Evolutionary conservation across 108 stramenopile species (phyloP).

Genomic region (Stephanodiscus triporus): DNA sequence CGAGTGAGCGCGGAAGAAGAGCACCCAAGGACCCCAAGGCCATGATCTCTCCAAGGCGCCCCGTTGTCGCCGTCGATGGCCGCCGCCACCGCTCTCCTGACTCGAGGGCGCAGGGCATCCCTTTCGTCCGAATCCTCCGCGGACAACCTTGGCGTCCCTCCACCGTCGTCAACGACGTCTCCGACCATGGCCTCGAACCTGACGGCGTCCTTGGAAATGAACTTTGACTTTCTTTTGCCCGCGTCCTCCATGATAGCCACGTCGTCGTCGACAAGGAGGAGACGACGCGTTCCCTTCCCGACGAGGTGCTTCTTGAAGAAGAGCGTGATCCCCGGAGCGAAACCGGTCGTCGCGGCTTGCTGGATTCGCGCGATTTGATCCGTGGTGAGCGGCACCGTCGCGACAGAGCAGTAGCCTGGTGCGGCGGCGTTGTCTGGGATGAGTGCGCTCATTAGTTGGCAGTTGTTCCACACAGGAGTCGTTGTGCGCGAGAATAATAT

Average conservation of each 20-base stretch:
- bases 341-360: neutral
- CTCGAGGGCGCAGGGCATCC: too few relatives aligned
- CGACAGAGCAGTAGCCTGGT: constrained; percentile 15
- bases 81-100: too few relatives aligned
- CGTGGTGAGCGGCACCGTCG: constrained; percentile 10
- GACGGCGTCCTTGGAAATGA: constrained; percentile 25
- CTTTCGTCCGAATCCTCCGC: too few relatives aligned
- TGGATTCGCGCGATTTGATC: constrained; percentile 11
- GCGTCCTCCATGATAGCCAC: constrained; percentile 20
- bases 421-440: constrained; percentile 11
- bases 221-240: constrained; percentile 25
- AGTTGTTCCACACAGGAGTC: too few relatives aligned
- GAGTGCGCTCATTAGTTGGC: neutral
- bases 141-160: too few relatives aligned
- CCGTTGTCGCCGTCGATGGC: too few relatives aligned
- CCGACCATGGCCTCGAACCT: constrained; percentile 18
- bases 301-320: constrained; percentile 15
- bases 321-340: constrained; percentile 10
- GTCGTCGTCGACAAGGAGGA: constrained; percentile 2
- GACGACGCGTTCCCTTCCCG: constrained; percentile 12
- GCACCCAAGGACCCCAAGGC: too few relatives aligned
- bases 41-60: too few relatives aligned
- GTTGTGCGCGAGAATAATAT: too few relatives aligned
- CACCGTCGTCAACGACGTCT: neutral
- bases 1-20: too few relatives aligned